Evolutionary conservation across 2,329 filamentous ascomycete genomes (phyloP), one percentile per base, ranked within the genome.

Genomic region (Microsporum audouinii): DNA sequence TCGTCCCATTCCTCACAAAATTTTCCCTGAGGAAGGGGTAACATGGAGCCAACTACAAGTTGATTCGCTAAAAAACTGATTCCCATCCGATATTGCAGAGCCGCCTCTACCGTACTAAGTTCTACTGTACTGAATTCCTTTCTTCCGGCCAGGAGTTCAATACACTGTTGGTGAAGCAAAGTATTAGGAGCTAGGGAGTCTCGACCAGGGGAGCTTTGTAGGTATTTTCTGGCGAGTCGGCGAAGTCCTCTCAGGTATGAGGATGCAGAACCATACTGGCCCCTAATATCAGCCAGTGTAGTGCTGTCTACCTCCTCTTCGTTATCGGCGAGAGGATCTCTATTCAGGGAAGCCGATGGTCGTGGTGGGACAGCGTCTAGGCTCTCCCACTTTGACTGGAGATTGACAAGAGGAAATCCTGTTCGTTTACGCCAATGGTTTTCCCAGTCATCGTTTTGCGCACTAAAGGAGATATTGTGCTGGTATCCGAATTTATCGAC

Each of bases 391-490:
- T 62, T 63, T 41, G 43, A 36, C 45, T 65, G 62, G 47, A 59
- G 63, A 39, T 62, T 53, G 41, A 61, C 45, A 23, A 66, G 61
- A 8, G 64, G 62, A 31, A 66, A 57, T 10, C 61, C 63, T 27
- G 60, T 57, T 10, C 65, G 62, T n/a, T 41, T 53, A 47, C 59
- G 57, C 59, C 61, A 63, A 36, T 63, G 53, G 6, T 38, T 45
- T 29, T 63, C 65, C 64, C 64, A 67, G 45, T 61, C 60, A 45
- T 65, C 63, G 45, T 67, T 58, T 56, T 64, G 63, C 41, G 65
- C 65, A 27, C 60, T 55, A 57, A 67, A 67, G 41, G 63, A 62
- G 7, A 67, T 62, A 31, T 56, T 47, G 34, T 62, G 62, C 27
- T 17, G 14, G 10, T 27, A 49, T 5, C 45, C 45, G 45, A 49